Evolutionary conservation across 306 rosid genomes (phyloP), one percentile per base, ranked within the genome.

Genomic region (Quillaja saponaria): DNA sequence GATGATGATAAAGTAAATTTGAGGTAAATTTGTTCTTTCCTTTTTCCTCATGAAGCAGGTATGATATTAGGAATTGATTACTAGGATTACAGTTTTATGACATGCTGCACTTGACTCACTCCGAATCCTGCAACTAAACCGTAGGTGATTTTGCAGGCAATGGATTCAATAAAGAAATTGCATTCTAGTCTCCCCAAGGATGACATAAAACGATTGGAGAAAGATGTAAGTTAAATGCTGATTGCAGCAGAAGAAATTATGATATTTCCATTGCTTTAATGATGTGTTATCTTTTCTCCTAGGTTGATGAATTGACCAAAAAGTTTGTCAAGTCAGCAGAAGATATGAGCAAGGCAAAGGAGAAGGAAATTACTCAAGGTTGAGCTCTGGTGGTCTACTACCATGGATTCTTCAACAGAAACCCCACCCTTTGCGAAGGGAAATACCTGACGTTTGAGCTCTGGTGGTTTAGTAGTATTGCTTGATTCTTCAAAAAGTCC

Each of bases 301-400:
- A 92, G 95, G 82, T 89, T 69, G 99, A 89, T 34, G 99, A 92
- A 44, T 48, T 86, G 76, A 92, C 99, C 28, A 89, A 92, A 72
- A 87, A 83, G 66, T 80, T 70, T 78, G 77, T 87, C 55, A 86
- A 89, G 89, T 71, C 65, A 9, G 95, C 95, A 0, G 99, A 89
- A 80, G 99, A 92, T 49, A 6, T 63, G 54, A 83, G 90, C 82
- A 89, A 92, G 80, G 87, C 78, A 19, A 92, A 87, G 78, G 96
- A 89, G 80, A 88, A 86, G 66, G 96, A 89, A 80, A 83, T 84
- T 64, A 75, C 64, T 68, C 81, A 78, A 66, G 84, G 91, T 66
- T 85, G 73, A 78, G 63, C 58, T 46, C 14, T 6, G 35, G 41
- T 8, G n/a, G 28, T 52, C 10, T 12, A 49, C 34, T 52, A 9